Conservation (phyloP, 164 flowering plant species). For the Piper betle region DNA sequence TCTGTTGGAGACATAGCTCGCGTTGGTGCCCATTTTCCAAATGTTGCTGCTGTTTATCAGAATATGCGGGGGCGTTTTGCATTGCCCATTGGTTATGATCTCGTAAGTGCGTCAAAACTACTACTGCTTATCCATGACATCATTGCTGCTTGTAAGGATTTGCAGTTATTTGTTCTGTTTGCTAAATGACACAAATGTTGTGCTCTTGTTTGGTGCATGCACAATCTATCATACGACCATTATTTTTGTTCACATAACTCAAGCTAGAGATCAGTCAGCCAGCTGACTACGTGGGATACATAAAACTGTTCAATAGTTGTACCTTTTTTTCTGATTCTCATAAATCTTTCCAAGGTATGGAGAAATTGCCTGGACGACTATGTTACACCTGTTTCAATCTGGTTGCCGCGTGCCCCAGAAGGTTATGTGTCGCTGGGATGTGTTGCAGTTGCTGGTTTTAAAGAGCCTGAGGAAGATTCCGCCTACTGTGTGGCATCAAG, state of each 20-base stretch:
- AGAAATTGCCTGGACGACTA: conserved; percentile 89
- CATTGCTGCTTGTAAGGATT: not conserved
- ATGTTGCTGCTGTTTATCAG: conserved; percentile 71
- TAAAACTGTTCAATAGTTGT: not conserved
- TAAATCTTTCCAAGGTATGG: conserved; percentile 56
- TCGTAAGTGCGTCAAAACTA: conserved; percentile 38
- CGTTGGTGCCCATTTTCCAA: conserved; percentile 75
- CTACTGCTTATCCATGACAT: not conserved
- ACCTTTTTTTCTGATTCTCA: no score
- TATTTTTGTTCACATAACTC: no score
- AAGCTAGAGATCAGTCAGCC: not conserved
- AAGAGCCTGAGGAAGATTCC: conserved; percentile 46
- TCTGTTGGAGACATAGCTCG: conserved; percentile 87
- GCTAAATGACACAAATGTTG: no score
- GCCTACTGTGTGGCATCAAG: conserved; percentile 54
- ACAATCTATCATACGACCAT: no score
- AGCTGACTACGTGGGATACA: not conserved
- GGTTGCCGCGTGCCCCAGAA: conserved; percentile 90
- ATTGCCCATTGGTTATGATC: conserved; percentile 76
- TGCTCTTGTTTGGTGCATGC: no score
- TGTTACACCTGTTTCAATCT: conserved; percentile 57
- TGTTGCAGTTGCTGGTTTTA: conserved; percentile 52
- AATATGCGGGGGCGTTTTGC: conserved; percentile 35
- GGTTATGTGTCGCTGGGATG: conserved; percentile 79
- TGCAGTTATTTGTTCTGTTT: not conserved